phyloP scores from a whole-genome alignment of 116 monocot genomes.

The Papilionanthe hybrid region DNA sequence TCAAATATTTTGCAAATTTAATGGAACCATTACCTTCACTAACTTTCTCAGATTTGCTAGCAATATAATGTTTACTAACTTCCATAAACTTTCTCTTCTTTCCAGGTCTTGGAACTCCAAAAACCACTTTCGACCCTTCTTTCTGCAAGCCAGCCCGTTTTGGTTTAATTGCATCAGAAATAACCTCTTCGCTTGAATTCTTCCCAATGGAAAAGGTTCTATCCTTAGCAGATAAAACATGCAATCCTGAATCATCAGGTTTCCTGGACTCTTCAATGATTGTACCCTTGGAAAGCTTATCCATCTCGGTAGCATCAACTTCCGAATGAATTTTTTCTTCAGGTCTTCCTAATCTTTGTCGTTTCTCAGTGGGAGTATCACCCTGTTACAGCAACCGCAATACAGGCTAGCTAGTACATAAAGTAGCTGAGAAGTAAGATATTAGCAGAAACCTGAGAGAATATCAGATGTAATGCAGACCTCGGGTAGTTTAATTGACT shows the following conservation, averaged over 20 bases:
- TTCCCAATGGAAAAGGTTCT: conserved; percentile 67
- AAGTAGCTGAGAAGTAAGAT: not conserved
- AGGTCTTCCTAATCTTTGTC: conserved; percentile 45
- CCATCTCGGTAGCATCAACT: conserved; percentile 18
- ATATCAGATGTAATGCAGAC: conserved; percentile 23
- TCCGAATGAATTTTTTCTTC: conserved; percentile 25
- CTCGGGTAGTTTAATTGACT: conserved; percentile 34
- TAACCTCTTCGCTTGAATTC: conserved; percentile 33
- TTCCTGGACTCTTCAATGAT: conserved; percentile 23
- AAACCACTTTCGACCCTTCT: conserved; percentile 76
- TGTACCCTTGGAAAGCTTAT: conserved; percentile 8
- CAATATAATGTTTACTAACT: conserved; percentile 87
- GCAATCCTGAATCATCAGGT: conserved; percentile 27
- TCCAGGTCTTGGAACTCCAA: conserved; percentile 96
- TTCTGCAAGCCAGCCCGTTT: conserved; percentile 62
- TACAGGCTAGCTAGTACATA: not conserved
- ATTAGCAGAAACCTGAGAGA: not conserved
- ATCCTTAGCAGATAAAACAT: conserved; percentile 54
- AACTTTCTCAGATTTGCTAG: conserved; percentile 47
- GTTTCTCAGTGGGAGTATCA: conserved; percentile 79
- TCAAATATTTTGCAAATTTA: conserved; percentile 63
- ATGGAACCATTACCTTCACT: conserved; percentile 37
- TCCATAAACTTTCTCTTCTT: conserved; percentile 99
- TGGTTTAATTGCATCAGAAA: conserved; percentile 29
- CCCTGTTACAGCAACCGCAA: conserved; percentile 33